Percentiles rank a stretch among this genome's conserved stretches.
phyloP scores from a whole-genome alignment of 2,329 filamentous ascomycete species.

The Aspergillus udagawae region DNA sequence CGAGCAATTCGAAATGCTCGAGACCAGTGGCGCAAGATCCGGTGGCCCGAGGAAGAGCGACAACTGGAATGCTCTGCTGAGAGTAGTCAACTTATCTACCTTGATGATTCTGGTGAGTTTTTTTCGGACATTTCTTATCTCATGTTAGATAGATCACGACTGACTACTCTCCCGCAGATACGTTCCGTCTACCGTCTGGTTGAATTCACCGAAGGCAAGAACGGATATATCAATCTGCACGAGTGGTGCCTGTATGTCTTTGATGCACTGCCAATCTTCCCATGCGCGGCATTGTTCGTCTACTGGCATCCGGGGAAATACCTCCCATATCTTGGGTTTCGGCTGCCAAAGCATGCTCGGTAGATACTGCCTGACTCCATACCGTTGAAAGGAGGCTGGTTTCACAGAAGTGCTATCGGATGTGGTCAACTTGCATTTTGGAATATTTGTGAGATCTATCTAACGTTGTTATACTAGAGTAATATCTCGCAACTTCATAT shows the following conservation, averaged over 20 bases:
- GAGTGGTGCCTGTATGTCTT: slow-evolving; percentile 46
- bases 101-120: slow-evolving; percentile 29
- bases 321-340: slow-evolving; percentile 30
- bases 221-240: slow-evolving; percentile 39
- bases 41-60: slow-evolving; percentile 12
- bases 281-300: slow-evolving; percentile 25
- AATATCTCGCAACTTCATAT: background rate
- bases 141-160: too few species aligned
- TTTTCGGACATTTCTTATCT: too few species aligned
- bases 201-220: slow-evolving; percentile 44
- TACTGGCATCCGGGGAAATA: slow-evolving; percentile 33
- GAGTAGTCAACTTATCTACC: slow-evolving; percentile 28
- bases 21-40: background rate
- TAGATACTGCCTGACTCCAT: background rate
- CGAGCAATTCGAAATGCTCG: slow-evolving; percentile 19
- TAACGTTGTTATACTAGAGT: background rate
- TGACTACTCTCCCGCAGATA: slow-evolving; percentile 17
- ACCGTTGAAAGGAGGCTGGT: too few species aligned
- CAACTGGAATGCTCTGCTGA: slow-evolving; percentile 31
- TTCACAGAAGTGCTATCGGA: background rate
- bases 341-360: slow-evolving; percentile 27
- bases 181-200: slow-evolving; percentile 47
- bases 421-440: background rate
- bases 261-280: slow-evolving; percentile 40
- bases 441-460: background rate